Percentiles rank a stretch among this genome's conserved stretches.
Conservation (phyloP, 768 basidiomycete genomes). For the Trametes coccinea region DNA sequence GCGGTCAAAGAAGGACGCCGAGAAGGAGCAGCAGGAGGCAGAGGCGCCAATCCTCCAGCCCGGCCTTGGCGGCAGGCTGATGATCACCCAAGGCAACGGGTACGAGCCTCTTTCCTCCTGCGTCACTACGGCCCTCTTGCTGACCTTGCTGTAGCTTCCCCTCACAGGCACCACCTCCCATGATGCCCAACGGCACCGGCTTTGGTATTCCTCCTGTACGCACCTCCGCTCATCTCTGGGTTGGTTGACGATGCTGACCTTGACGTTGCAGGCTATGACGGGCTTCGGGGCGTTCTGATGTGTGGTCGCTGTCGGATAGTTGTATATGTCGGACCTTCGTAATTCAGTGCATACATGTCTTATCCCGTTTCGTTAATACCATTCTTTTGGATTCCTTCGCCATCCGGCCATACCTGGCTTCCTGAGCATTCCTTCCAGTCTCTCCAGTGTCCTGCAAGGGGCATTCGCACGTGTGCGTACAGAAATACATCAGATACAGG, state of each 20-base stretch:
- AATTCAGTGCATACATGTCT: constrained; percentile 23
- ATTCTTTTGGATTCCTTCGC: constrained; percentile 6
- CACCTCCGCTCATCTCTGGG: constrained; percentile 2
- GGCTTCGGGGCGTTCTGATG: constrained; percentile 52
- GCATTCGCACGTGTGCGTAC: neutral
- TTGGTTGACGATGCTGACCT: constrained; percentile 3
- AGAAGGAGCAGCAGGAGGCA: constrained; percentile 88
- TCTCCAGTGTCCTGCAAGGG: neutral
- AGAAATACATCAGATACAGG: neutral
- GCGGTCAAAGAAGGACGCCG: constrained; percentile 78
- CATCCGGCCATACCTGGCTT: neutral
- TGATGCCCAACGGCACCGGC: constrained; percentile 57
- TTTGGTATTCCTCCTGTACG: constrained; percentile 64
- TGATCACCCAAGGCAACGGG: constrained; percentile 78
- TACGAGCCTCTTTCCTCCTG: constrained; percentile 25
- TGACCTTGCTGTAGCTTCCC: constrained; percentile 46
- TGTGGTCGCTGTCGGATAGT: constrained; percentile 10
- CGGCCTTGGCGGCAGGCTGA: constrained; percentile 59
- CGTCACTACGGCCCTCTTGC: neutral
- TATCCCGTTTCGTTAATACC: constrained; percentile 19
- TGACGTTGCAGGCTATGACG: constrained; percentile 53
- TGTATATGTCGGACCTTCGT: constrained; percentile 25
- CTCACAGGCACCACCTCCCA: constrained; percentile 59
- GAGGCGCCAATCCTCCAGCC: constrained; percentile 89
- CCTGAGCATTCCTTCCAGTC: neutral